Conservation (phyloP, 805 yeast genomes). For the Saccharomycopsis fodiens region DNA sequence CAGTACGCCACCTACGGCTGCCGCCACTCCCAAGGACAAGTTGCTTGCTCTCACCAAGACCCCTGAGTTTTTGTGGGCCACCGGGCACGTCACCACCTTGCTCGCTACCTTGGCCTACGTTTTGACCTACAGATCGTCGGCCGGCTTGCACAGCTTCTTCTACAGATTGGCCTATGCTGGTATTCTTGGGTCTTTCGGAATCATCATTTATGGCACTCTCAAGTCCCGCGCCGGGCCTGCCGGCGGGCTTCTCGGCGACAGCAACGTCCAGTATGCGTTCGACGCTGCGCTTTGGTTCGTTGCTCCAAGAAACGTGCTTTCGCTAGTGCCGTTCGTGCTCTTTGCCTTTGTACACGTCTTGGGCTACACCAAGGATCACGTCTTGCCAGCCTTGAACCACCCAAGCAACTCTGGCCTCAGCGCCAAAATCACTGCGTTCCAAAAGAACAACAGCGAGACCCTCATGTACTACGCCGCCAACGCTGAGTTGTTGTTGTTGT, state of each 20-base stretch:
- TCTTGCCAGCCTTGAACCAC: slow-evolving; percentile 52
- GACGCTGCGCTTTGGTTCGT: slow-evolving; percentile 48
- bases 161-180: slow-evolving; percentile 58
- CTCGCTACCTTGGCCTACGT: slow-evolving; percentile 33
- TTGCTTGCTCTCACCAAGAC: slow-evolving; percentile 26
- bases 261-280: slow-evolving; percentile 64
- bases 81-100: slow-evolving; percentile 46
- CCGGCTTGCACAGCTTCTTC: slow-evolving; percentile 34
- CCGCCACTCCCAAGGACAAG: slow-evolving; percentile 4
- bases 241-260: slow-evolving; percentile 42
- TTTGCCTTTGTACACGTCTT: slow-evolving; percentile 80
- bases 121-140: slow-evolving; percentile 28
- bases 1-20: slow-evolving; percentile 2
- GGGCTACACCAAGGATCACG: slow-evolving; percentile 54
- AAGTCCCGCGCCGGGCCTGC: slow-evolving; percentile 24
- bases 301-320: slow-evolving; percentile 50
- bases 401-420: slow-evolving; percentile 24
- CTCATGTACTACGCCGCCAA: slow-evolving; percentile 54
- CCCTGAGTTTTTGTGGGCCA: slow-evolving; percentile 73
- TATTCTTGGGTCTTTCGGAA: slow-evolving; percentile 65
- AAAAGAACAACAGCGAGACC: slow-evolving; percentile 48
- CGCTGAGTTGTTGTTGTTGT: slow-evolving; percentile 41
- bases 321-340: slow-evolving; percentile 65
- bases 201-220: slow-evolving; percentile 58
- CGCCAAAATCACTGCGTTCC: slow-evolving; percentile 30